These are phyloP conservation scores for Zelopaecilomyces penicillatus DNA, from an alignment of 2,329 filamentous ascomycete species.

Conservation along the genomic window DNA sequence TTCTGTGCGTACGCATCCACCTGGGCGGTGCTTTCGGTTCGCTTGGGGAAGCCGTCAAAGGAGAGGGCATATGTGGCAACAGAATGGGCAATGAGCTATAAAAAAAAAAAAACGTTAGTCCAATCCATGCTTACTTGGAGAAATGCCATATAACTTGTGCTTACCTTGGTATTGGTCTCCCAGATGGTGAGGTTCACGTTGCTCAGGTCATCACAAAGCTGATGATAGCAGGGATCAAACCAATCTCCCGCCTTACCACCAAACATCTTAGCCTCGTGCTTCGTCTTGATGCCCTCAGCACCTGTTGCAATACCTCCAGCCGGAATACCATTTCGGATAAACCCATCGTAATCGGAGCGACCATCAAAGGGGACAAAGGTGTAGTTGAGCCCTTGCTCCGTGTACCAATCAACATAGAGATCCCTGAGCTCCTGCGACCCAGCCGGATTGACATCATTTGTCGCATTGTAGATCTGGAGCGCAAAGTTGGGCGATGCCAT, in stretches of 20 bases:
- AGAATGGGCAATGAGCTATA: constrained; percentile 58
- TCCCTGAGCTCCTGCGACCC: constrained; percentile 63
- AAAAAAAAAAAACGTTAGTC: constrained; percentile 10
- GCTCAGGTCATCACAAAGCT: constrained; percentile 50
- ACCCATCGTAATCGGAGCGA: constrained; percentile 71
- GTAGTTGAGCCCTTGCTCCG: constrained; percentile 52
- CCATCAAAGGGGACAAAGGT: constrained; percentile 70
- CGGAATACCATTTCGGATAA: constrained; percentile 65
- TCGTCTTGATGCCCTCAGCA: constrained; percentile 67
- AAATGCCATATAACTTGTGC: constrained; percentile 7
- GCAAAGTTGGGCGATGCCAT: constrained; percentile 58
- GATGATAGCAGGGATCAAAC: constrained; percentile 54
- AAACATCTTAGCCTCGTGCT: constrained; percentile 55
- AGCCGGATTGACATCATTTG: constrained; percentile 59
- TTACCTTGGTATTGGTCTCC: constrained; percentile 52
- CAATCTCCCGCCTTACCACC: constrained; percentile 59
- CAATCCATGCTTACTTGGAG: background rate
- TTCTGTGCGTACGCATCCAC: constrained; percentile 18
- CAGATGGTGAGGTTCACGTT: constrained; percentile 54
- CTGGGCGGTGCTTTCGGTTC: constrained; percentile 22
- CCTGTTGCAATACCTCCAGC: constrained; percentile 70
- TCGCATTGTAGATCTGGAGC: constrained; percentile 63
- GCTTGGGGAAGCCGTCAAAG: constrained; percentile 56
- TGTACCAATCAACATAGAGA: constrained; percentile 61
- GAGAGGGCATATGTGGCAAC: constrained; percentile 62